Conservation (phyloP, 768 basidiomycete species). For the Mycena galericulata region DNA sequence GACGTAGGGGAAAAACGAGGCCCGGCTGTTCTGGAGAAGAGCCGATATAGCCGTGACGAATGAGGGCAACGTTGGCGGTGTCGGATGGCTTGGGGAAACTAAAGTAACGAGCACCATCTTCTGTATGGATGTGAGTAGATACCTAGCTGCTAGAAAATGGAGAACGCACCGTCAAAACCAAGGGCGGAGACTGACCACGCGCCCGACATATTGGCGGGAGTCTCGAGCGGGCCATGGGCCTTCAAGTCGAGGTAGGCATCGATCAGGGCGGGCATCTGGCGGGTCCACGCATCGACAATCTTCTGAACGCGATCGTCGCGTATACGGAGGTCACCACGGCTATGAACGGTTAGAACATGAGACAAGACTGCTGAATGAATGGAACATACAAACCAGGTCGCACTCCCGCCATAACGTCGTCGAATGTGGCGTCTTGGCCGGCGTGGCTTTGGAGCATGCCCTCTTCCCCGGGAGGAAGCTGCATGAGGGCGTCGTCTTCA, state of each 20-base stretch:
- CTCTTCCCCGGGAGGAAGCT: conserved; percentile 5
- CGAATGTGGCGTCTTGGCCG: not conserved
- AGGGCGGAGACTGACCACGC: not conserved
- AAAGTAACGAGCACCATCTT: not conserved
- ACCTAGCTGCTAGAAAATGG: not conserved
- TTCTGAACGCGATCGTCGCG: conserved; percentile 7
- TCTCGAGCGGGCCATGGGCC: not conserved
- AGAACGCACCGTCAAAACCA: conserved; percentile 15
- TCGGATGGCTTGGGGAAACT: not conserved
- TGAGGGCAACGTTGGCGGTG: conserved; percentile 34
- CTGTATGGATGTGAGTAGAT: not conserved
- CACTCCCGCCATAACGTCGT: conserved; percentile 1
- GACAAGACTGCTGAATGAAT: not conserved
- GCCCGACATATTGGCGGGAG: not conserved
- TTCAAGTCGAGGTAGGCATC: conserved; percentile 10
- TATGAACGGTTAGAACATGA: not conserved
- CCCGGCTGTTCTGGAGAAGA: conserved; percentile 32
- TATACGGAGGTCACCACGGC: conserved; percentile 6
- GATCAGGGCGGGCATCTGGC: conserved; percentile 4
- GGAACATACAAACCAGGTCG: not conserved
- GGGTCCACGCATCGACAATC: not conserved
- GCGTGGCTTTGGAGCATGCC: not conserved
- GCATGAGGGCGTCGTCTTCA: not conserved
- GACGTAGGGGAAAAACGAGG: conserved; percentile 32
- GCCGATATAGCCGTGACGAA: conserved; percentile 38